Evolutionary conservation across 2,329 filamentous ascomycete species (phyloP), one percentile per base, ranked within the genome.

Genomic region (Penicillium glabrum): DNA sequence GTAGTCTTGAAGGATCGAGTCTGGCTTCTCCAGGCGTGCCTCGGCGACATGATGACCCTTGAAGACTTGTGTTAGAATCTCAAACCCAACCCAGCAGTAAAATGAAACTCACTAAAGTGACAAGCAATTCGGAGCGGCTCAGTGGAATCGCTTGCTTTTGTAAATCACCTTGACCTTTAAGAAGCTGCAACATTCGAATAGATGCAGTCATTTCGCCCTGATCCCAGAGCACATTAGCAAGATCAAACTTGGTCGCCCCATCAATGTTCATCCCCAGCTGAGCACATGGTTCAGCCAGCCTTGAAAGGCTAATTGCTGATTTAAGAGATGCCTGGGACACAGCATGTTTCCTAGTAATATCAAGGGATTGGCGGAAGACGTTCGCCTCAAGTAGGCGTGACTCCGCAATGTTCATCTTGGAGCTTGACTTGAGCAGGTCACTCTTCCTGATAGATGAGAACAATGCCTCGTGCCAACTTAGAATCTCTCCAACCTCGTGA

Each of bases 191-290:
- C 83, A 98, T 93, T 37, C 88, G 84, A 58, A 99, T 96, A 0
- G 95, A 96, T 0, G 90, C 86, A 21, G 88, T 86, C 79, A 91
- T 90, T 73, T 99, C 93, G 13, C 92, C 92, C 70, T 96, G 89
- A 60, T 96, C 91, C 93, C 95, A 99, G 1, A 99, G 79, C 7
- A 96, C 91, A 67, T 89, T 91, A 11, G 96, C 93, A 8, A 90
- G 85, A 72, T 98, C 95, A 53, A 93, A 84, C 61, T 88, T 86
- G 39, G 92, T 85, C 13, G 87, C 87, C 13, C 87, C 89, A 68
- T 92, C 89, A 45, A 97, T 85, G 56, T 87, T 84, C 2, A 98
- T 76, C 0, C 89, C 90, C n/a, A 91, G 74, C 0, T 84, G 79
- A 58, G 83, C 82, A 69, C 90, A 95, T 3, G 86, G 79, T 6